These are phyloP conservation scores for Plasmodium ovale DNA, from an alignment of 169 alveolate species.

Conservation along the genomic window DNA sequence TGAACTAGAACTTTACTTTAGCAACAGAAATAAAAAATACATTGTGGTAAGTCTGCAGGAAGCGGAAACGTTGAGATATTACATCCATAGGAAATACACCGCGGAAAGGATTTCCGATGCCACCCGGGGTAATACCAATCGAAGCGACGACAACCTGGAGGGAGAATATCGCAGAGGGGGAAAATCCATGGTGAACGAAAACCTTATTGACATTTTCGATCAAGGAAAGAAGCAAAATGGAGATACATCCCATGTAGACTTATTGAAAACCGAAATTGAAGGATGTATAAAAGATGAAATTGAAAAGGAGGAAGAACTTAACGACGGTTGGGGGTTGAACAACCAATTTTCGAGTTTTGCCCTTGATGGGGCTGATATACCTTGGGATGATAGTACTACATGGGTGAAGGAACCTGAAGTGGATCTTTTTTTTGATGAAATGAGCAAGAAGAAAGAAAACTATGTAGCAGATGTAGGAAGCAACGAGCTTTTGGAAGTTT, in stretches of 20 bases:
- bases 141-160: no score
- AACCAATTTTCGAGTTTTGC: constrained; percentile 19
- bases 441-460: neutral
- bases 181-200: no score
- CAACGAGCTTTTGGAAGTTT: neutral
- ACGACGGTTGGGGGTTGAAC: constrained; percentile 45
- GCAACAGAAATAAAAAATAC: constrained; percentile 67
- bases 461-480: neutral
- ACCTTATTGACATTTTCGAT: constrained; percentile 1
- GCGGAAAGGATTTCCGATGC: constrained; percentile 36
- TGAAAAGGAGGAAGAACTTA: neutral
- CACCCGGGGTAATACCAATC: no score
- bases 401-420: neutral
- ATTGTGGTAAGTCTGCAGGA: constrained; percentile 70
- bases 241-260: neutral
- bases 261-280: neutral
- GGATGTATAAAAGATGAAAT: constrained; percentile 36
- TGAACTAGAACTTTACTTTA: constrained; percentile 57
- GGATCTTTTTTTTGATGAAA: neutral
- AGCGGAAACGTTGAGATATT: constrained; percentile 75
- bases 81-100: constrained; percentile 34
- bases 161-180: no score
- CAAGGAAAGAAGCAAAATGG: neutral
- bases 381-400: neutral
- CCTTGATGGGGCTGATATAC: constrained; percentile 2